phyloP scores from a whole-genome alignment of 495 filamentous ascomycete genomes.

The Viridothelium virens region DNA sequence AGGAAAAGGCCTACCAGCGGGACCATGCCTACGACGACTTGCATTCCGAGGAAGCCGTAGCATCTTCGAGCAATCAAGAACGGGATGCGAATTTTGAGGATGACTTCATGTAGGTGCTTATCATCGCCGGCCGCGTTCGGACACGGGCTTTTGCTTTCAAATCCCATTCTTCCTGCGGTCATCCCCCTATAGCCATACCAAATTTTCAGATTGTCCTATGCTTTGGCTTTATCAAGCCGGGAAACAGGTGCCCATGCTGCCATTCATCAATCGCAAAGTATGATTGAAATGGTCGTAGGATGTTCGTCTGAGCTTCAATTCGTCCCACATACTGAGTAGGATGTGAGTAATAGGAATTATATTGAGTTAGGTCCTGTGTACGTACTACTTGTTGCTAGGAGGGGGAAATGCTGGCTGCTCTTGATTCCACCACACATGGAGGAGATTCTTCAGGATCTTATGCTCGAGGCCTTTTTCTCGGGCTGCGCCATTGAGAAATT shows the following conservation, averaged over 20 bases:
- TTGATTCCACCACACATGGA: conserved; percentile 51
- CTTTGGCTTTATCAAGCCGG: neutral
- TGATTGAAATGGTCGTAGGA: conserved; percentile 34
- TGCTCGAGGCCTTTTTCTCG: conserved; percentile 66
- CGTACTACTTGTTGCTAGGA: neutral
- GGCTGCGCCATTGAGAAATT: conserved; percentile 67
- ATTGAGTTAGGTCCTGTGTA: conserved; percentile 4
- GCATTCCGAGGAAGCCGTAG: conserved; percentile 60
- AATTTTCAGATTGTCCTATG: neutral
- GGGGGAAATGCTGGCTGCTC: conserved; percentile 17
- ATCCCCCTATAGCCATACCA: neutral
- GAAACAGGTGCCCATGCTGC: conserved; percentile 36
- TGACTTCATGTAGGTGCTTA: conserved; percentile 57
- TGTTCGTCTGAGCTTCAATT: conserved; percentile 12
- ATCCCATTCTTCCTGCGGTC: neutral
- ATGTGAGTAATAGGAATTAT: neutral
- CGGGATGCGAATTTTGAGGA: conserved; percentile 55
- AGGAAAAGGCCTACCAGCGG: conserved; percentile 85
- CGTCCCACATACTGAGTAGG: conserved; percentile 5
- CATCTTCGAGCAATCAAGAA: conserved; percentile 59
- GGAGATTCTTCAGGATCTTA: conserved; percentile 65
- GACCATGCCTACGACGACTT: conserved; percentile 92
- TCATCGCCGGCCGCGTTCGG: neutral
- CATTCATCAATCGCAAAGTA: conserved; percentile 34
- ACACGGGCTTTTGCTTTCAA: neutral